Base-by-base conservation (phyloP, 2,329 filamentous ascomycete genomes). In the Pestalotiopsis sp. region DNA sequence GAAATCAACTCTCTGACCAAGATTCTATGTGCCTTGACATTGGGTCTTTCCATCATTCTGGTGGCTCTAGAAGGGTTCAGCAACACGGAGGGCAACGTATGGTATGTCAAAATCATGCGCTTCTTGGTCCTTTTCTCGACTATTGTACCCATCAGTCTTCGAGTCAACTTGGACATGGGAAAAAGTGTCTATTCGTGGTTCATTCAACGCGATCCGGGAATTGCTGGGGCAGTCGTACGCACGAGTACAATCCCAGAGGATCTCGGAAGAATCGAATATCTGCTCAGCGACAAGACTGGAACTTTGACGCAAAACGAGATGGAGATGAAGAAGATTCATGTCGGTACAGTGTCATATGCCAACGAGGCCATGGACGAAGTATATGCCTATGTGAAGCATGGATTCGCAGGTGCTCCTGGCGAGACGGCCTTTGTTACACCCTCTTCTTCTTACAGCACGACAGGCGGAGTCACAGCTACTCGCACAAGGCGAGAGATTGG, bases 321-420 rank as follows among this genome's bases (percentile, higher is more conserved):
- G 95, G 95, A 98, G 77, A 92, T 99, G 87, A 97, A 97, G 78
- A 99, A 99, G 81, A 95, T 99, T 5, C 97, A 99, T 76, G 93
- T 99, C 66, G 96, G 97, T 11, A 99, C 96, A 11, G 96, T 98
- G 1, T 98, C 95, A 1, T 99, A 99, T 76, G 96, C 95, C 41
- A 97, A 97, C 74, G 96, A 99, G 77, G 95, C 96, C 11, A 99
- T 99, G 96, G 96, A 98, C 74, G 97, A 99, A 82, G 96, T 99
- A 13, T 84, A 90, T 13, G 88, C 92, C 0, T 98, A 97, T 77
- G 88, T 99, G 64, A 90, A 88, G 71, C 95, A 98, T 78, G 93
- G 92, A 5, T 97, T 98, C 74, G 81, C 81, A 1, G 82, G 84
- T 61, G 76, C 82, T 7, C 78, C 81, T 12, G 80, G 83, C n/a